Percentiles rank a stretch among this genome's conserved stretches.
Conservation (phyloP, 2,329 filamentous ascomycete genomes). For the Alternaria brassicicola region DNA sequence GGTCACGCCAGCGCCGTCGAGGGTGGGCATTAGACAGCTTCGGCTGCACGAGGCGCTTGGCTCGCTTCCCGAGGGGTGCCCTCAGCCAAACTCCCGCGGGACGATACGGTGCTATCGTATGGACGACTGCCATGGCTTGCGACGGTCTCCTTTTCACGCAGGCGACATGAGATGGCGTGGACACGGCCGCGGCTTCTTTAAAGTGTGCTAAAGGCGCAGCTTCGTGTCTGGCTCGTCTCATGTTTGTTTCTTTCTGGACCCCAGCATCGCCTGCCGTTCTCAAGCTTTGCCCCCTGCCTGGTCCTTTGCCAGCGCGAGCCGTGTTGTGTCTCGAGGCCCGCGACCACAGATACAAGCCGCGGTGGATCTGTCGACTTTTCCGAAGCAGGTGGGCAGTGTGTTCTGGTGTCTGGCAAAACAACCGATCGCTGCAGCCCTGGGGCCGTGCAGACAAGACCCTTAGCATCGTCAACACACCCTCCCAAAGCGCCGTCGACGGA, state of each 20-base stretch:
- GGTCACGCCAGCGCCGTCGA: conserved; percentile 21
- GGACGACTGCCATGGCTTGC: conserved; percentile 16
- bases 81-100: conserved; percentile 17
- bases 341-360: conserved; percentile 9
- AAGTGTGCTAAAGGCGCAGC: conserved; percentile 29
- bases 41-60: conserved; percentile 21
- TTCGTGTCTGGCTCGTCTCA: conserved; percentile 39
- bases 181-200: conserved; percentile 24
- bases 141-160: conserved; percentile 13
- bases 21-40: conserved; percentile 34
- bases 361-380: conserved; percentile 7
- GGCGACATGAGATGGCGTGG: conserved; percentile 36
- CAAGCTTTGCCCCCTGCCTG: conserved; percentile 24
- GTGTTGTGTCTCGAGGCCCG: conserved; percentile 32
- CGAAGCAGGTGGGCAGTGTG: conserved; percentile 3
- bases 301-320: conserved; percentile 35
- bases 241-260: conserved; percentile 27
- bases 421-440: conserved; percentile 38
- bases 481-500: neutral
- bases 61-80: conserved; percentile 21
- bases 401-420: conserved; percentile 16
- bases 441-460: conserved; percentile 15
- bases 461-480: conserved; percentile 3
- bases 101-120: conserved; percentile 21
- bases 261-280: conserved; percentile 27